Conservation (phyloP, 108 stramenopile species). For the Cyclotella distinguenda region DNA sequence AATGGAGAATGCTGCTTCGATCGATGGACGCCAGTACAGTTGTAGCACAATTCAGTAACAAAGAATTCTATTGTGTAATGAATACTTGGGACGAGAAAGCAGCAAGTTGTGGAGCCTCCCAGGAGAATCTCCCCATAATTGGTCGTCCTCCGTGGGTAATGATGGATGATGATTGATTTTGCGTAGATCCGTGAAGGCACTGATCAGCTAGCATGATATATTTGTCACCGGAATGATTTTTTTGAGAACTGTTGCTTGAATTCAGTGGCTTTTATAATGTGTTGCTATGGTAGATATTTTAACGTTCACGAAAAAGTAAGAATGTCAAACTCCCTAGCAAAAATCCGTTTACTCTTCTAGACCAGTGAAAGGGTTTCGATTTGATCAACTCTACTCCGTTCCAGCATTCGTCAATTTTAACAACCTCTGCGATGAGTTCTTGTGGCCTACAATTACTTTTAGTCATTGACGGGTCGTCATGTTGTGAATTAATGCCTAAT, state of each 20-base stretch:
- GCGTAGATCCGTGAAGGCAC: neutral
- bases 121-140: conserved; percentile 83
- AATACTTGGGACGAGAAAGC: conserved; percentile 91
- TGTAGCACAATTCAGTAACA: conserved; percentile 61
- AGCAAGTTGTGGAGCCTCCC: conserved; percentile 86
- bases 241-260: too few relatives aligned
- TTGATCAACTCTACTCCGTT: conserved; percentile 30
- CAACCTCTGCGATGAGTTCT: conserved; percentile 30
- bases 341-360: conserved; percentile 30
- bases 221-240: too few relatives aligned
- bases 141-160: conserved; percentile 89
- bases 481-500: neutral
- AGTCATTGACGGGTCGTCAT: neutral
- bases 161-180: conserved; percentile 52
- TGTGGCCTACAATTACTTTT: neutral
- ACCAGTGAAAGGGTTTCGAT: conserved; percentile 21
- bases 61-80: conserved; percentile 93
- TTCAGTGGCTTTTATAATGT: too few relatives aligned
- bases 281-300: too few relatives aligned
- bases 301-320: neutral
- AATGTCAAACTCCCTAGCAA: conserved; percentile 8
- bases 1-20: conserved; percentile 77
- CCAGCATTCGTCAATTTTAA: conserved; percentile 40
- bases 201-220: too few relatives aligned
- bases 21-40: conserved; percentile 78